Conservation (phyloP, 1,284 basidiomycete genomes). For the Mycosarcoma maydis region DNA sequence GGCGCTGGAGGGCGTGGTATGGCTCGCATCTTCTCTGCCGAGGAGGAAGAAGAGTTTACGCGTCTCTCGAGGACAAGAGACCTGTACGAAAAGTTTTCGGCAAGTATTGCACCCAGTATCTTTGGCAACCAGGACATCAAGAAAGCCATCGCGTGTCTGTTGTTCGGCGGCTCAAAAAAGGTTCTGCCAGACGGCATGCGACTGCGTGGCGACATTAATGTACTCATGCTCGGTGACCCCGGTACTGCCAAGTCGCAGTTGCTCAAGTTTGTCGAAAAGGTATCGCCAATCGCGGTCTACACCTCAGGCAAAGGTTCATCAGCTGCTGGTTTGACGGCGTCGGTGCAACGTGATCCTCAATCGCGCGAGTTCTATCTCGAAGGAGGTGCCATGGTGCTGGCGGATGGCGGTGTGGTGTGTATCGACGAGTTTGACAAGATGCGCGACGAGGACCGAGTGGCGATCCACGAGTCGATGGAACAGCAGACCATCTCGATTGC, state of each 20-base stretch:
- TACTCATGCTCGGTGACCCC: conserved; percentile 92
- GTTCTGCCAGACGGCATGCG: conserved; percentile 97
- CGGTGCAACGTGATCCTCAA: conserved; percentile 90
- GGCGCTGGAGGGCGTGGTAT: conserved; percentile 73
- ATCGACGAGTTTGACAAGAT: conserved; percentile 99
- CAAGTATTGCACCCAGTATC: conserved; percentile 95
- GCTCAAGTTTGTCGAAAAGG: conserved; percentile 98
- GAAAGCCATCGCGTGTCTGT: conserved; percentile 91
- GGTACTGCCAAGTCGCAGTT: conserved; percentile 98
- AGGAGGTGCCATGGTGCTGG: conserved; percentile 98
- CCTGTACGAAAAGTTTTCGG: conserved; percentile 93
- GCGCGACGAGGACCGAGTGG: conserved; percentile 98
- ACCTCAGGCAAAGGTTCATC: conserved; percentile 98
- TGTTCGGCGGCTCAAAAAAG: conserved; percentile 99
- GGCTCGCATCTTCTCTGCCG: conserved; percentile 81
- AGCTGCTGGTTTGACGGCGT: conserved; percentile 96
- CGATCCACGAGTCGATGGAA: conserved; percentile 99
- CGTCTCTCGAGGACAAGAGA: conserved; percentile 87
- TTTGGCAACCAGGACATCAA: conserved; percentile 97
- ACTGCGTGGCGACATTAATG: conserved; percentile 96
- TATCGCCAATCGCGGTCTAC: conserved; percentile 95
- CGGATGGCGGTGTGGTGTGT: conserved; percentile 97
- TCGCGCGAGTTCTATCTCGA: conserved; percentile 98
- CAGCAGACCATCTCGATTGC: conserved; percentile 99
- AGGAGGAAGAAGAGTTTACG: conserved; percentile 96